These are phyloP conservation scores for Colletotrichum agaves DNA, from an alignment of 2,329 filamentous ascomycete species.

Conservation along the genomic window DNA sequence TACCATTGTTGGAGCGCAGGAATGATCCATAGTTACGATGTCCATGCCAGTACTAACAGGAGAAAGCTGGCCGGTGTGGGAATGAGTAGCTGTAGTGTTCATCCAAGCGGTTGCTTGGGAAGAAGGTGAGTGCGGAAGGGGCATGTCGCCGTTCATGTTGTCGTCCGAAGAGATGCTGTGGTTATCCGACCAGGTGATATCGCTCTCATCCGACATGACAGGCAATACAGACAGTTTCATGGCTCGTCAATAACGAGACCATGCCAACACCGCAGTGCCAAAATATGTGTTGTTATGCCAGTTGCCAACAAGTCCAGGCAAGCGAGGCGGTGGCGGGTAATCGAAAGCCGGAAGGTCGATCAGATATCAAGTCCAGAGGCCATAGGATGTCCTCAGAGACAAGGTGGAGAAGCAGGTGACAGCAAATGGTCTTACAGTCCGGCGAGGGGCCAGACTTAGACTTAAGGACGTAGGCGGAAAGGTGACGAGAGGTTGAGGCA, in stretches of 20 bases:
- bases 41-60: conserved; percentile 64
- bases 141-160: conserved; percentile 43
- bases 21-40: conserved; percentile 49
- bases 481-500: not conserved
- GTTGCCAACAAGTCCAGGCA: not conserved
- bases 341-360: conserved; percentile 17
- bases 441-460: conserved; percentile 6
- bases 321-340: conserved; percentile 1
- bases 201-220: conserved; percentile 54
- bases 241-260: conserved; percentile 55
- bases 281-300: conserved; percentile 9
- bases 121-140: conserved; percentile 48
- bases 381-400: conserved; percentile 4
- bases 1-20: conserved; percentile 54
- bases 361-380: conserved; percentile 24
- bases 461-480: not conserved
- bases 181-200: conserved; percentile 58
- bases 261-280: conserved; percentile 47
- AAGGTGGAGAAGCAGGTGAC: conserved; percentile 16
- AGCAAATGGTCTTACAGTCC: not conserved
- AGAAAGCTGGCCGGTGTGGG: conserved; percentile 61
- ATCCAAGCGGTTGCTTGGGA: conserved; percentile 48
- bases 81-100: conserved; percentile 45
- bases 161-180: conserved; percentile 59
- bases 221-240: conserved; percentile 58